Evolutionary conservation across 345 rosid genomes (phyloP).

Genomic region (Cardamine resedifolia): DNA sequence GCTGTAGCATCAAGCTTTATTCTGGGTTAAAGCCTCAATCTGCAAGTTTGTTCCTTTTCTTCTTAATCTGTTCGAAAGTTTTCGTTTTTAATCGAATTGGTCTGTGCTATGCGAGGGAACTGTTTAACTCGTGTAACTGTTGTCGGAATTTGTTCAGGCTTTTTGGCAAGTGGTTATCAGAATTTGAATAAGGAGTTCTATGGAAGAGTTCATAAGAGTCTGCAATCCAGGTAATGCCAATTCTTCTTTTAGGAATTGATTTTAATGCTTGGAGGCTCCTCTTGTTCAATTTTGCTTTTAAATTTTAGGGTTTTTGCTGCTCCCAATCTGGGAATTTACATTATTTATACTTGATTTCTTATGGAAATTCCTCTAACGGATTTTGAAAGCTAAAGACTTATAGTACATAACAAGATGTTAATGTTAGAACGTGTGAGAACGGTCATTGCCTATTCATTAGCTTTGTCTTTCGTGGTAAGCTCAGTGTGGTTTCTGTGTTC

Average conservation of each 20-base stretch:
- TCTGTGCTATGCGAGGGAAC: background rate
- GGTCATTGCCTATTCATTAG: background rate
- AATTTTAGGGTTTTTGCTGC: conserved; percentile 15
- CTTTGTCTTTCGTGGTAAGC: background rate
- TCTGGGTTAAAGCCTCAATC: conserved; percentile 78
- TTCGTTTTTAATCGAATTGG: conserved; percentile 3
- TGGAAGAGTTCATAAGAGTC: conserved; percentile 65
- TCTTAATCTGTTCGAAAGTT: background rate
- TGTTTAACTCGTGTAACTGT: conserved; percentile 17
- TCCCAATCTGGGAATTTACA: background rate
- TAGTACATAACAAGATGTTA: background rate
- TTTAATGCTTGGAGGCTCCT: background rate
- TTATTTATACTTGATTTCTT: background rate
- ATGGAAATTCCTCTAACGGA: background rate
- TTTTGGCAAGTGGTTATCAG: conserved; percentile 52
- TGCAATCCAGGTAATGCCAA: conserved; percentile 56
- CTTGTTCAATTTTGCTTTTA: conserved; percentile 2
- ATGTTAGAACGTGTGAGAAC: background rate
- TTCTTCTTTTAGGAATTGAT: background rate
- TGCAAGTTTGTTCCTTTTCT: conserved; percentile 48
- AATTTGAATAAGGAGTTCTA: conserved; percentile 68
- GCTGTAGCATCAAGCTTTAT: conserved; percentile 64
- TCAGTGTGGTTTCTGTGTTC: conserved; percentile 12
- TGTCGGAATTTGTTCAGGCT: conserved; percentile 36
- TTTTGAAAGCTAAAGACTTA: conserved; percentile 1